Evolutionary conservation across 805 yeast species (phyloP).

Genomic region (Cyberlindnera suaveolens): DNA sequence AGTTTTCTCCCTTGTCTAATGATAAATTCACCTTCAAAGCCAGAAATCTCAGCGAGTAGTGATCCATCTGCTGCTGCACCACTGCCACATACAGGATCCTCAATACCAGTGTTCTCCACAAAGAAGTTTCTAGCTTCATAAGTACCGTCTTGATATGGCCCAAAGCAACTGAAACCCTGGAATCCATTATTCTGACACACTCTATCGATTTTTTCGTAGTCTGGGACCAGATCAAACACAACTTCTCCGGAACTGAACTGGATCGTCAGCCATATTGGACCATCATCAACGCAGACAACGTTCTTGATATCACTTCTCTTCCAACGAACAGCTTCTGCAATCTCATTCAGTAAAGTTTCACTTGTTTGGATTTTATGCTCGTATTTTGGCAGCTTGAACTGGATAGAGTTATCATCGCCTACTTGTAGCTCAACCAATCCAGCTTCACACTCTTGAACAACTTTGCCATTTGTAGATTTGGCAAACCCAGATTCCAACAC

Average conservation of each 20-base stretch:
- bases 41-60: constrained; percentile 22
- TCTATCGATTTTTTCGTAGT: constrained; percentile 21
- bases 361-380: not conserved
- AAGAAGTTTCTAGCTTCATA: constrained; percentile 39
- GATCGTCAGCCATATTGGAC: constrained; percentile 41
- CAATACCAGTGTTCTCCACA: constrained; percentile 26
- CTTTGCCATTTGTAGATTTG: constrained; percentile 21
- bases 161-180: constrained; percentile 35
- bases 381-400: constrained; percentile 24
- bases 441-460: constrained; percentile 39
- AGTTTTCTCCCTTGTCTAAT: constrained; percentile 35
- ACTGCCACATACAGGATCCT: constrained; percentile 52
- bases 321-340: constrained; percentile 12
- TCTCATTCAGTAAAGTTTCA: constrained; percentile 12
- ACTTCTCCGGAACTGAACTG: constrained; percentile 27
- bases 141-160: constrained; percentile 18
- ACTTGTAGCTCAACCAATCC: constrained; percentile 35
- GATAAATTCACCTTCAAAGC: constrained; percentile 15
- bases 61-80: constrained; percentile 34
- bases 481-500: constrained; percentile 33
- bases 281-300: constrained; percentile 33
- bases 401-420: constrained; percentile 17
- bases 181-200: constrained; percentile 14
- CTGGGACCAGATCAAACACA: constrained; percentile 30
- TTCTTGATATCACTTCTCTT: constrained; percentile 4